Evolutionary conservation across 768 basidiomycete genomes (phyloP), one percentile per base, ranked within the genome.

Genomic region (Punctularia strigosozonata): DNA sequence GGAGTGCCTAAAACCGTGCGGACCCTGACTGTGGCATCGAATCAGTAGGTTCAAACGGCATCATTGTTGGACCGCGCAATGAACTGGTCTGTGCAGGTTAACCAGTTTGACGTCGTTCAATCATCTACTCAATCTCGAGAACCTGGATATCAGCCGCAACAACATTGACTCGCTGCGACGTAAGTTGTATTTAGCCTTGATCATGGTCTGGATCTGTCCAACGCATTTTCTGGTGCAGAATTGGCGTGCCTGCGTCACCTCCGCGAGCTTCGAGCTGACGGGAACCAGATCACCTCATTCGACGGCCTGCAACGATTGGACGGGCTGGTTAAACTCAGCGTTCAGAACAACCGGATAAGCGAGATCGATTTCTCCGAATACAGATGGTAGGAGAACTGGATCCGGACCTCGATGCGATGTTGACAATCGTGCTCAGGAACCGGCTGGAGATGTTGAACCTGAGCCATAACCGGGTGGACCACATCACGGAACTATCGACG

Each of bases 141-240:
- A 73, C 50, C 70, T 99, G 52, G 90, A 99, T 62, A 77, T 99
- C 44, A 90, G 88, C 56, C 58, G 75, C 51, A 98, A 98, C 58
- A 73, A 86, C 46, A 69, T 98, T 38, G 89, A 94, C 44, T 86
- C 86, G 6, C 65, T 98, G 41, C 72, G 68, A 36, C 88, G 88
- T 94, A 58, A 62, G 87, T 78, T 17, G 26, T 23, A 28, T 47
- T 40, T 41, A 34, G 37, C 43, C 34, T 20, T 24, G 35, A 41
- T 19, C 21, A 47, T 41, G 28, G 23, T 48, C 39, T 23, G 38
- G 40, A 42, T 31, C 31, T 37, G 33, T 38, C 25, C 34, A 34
- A 41, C 31, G 8, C 31, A n/a, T 33, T 34, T 36, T n/a, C 40
- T 21, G 19, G 42, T 47, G 23, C 54, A 95, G 91, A 95, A 56